Evolutionary conservation across 441 rosid genomes (phyloP), one percentile per base, ranked within the genome.

Genomic region (Theobroma grandiflorum): DNA sequence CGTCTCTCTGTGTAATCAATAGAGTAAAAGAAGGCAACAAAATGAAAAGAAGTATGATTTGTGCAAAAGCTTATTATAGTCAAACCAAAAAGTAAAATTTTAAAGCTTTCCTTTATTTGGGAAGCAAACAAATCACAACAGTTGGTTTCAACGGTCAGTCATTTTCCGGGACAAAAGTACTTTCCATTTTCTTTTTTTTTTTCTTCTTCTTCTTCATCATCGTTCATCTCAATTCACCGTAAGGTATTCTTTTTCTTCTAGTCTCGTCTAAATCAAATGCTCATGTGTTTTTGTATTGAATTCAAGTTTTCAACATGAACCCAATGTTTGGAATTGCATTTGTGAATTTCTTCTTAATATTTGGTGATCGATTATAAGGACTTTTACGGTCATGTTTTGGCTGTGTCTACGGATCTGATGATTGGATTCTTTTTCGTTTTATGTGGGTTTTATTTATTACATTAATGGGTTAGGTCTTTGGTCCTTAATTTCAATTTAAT

Each of bases 81-180:
- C 75, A 72, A 58, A 14, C 45, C 16, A 58, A 79, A 50, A 62
- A 12, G 55, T 14, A 12, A 2, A 57, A 37, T 7, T 40, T 63
- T 20, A 35, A 71, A 73, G 43, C 74, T 53, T 22, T 43, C 66
- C 82, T 63, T 78, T 57, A 12, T 75, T 81, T 63, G 78, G 78
- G 43, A 74, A 37, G 58, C 58, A 64, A 75, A 70, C 73, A 80
- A 69, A 75, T 81, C 78, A 77, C 33, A 65, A 79, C 83, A 64
- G 81, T 82, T 79, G 74, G 80, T 82, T 82, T 77, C 75, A 85
- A 82, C 80, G 87, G 87, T 79, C 78, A 80, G 40, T 45, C 74
- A 52, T 76, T 73, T 79, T 67, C 43, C 76, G 53, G 58, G 71
- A 77, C 72, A 73, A 14, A 16, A 20, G 50, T 35, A 38, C 49